Evolutionary conservation across 768 basidiomycete species (phyloP), one percentile per base, ranked within the genome.

Genomic region (Mycena pura): DNA sequence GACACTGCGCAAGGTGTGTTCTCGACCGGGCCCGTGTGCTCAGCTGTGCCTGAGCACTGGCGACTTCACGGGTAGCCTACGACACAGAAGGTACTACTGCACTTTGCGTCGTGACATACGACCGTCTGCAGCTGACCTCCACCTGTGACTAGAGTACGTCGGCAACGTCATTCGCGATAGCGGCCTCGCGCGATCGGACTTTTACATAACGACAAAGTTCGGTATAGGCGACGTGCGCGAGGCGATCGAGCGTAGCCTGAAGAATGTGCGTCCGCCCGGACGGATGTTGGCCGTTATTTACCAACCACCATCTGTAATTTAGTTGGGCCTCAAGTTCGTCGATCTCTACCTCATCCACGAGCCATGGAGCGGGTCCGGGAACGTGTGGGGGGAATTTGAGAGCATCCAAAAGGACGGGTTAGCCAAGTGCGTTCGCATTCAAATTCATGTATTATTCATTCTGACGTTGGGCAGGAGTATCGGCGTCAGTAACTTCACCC

Each of bases 281-380:
- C 44, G 13, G 40, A 45, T 25, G 34, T 57, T 10, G 9, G 48
- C 10, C 21, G 3, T 31, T 13, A 25, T 7, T 6, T 25, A n/a
- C n/a, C n/a, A n/a, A n/a, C n/a, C n/a, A n/a, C n/a, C n/a, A n/a
- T n/a, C n/a, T 56, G 22, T 44, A 31, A 58, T 54, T 13, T 19
- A 85, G 82, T 76, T 86, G 15, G 78, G 77, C 6, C 58, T 85
- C 15, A 69, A 76, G 34, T 76, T 76, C 38, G 74, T 86, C 15
- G 84, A 86, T 63, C 72, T 86, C 14, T 86, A 86, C 69, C 77
- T 86, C 41, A 77, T 85, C 27, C 84, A 86, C 64, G 51, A 61
- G 11, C 80, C 82, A 5, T 0, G 41, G 19, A 15, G 76, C 15
- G n/a, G n/a, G 52, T 69, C 13, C 60, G 53, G 2, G 69, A 76